Evolutionary conservation across 2,329 filamentous ascomycete species (phyloP).

Genomic region (Huntiella moniliformis): DNA sequence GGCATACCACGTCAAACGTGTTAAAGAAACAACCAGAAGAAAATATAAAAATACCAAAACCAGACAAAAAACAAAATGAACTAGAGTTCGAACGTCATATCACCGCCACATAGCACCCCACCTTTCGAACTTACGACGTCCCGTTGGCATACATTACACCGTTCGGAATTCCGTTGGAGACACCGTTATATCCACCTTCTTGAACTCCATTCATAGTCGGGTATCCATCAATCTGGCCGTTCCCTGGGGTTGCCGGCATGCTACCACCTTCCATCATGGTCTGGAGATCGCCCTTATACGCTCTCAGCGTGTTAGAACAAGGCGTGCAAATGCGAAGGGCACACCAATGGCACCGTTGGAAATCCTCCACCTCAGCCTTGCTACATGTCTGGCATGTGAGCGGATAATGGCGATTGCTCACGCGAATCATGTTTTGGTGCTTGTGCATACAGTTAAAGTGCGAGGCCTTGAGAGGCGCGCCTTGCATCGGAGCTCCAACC

Average conservation of each 20-base stretch:
- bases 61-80: background rate
- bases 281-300: constrained; percentile 25
- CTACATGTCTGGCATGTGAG: constrained; percentile 34
- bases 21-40: background rate
- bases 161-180: too few species aligned
- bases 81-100: background rate
- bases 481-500: constrained; percentile 20
- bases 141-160: too few species aligned
- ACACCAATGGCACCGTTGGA: constrained; percentile 32
- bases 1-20: background rate
- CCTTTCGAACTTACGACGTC: too few species aligned
- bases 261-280: constrained; percentile 19
- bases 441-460: constrained; percentile 28
- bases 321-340: constrained; percentile 31
- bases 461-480: constrained; percentile 25
- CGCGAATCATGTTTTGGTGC: constrained; percentile 30
- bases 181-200: too few species aligned
- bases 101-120: too few species aligned
- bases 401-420: constrained; percentile 30
- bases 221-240: too few species aligned
- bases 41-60: background rate
- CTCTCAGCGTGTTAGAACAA: constrained; percentile 26
- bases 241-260: too few species aligned
- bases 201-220: too few species aligned
- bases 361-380: constrained; percentile 20